Evolutionary conservation across 768 basidiomycete species (phyloP), one percentile per base, ranked within the genome.

Genomic region (Russula lepida): DNA sequence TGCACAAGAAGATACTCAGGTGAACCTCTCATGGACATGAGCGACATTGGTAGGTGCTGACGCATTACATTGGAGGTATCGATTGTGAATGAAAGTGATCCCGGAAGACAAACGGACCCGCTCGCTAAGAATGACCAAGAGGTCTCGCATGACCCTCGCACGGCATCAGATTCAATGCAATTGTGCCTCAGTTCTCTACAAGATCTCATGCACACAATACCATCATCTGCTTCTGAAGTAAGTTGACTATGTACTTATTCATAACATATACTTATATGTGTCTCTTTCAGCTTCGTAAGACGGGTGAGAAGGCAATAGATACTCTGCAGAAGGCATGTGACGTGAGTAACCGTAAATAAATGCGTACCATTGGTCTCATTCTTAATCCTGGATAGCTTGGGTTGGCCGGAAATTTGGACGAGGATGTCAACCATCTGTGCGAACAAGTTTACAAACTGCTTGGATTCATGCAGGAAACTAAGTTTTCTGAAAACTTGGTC

Each of bases 131-230:
- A 35, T 47, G 50, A 35, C 2, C 52, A 48, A 44, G 43, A 44
- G 9, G 43, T 44, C 12, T n/a, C n/a, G 4, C 43, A 44, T 44
- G 9, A 21, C 11, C 62, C 51, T 30, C 46, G 8, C 27, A 63
- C 43, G 7, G 51, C 62, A 39, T 46, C 58, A n/a, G 54, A 63
- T 27, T 46, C 58, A 6, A 49, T 52, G n/a, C 44, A 59, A 12
- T 25, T 25, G n/a, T 59, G 51, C 27, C 21, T 63, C n/a, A 19
- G 54, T 23, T 17, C 58, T 4, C 30, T 63, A 27, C 25, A 46
- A n/a, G 46, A 54, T 25, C 37, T 63, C 13, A 59, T 59, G 35
- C 46, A 59, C 17, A 21, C 11, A 44, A 2, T 59, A 2, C 43
- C 43, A 9, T 17, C 58, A 5, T 33, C 57, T 32, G 44, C 47